Evolutionary conservation across 164 flowering plant genomes (phyloP).

Genomic region (Platanus orientalis): DNA sequence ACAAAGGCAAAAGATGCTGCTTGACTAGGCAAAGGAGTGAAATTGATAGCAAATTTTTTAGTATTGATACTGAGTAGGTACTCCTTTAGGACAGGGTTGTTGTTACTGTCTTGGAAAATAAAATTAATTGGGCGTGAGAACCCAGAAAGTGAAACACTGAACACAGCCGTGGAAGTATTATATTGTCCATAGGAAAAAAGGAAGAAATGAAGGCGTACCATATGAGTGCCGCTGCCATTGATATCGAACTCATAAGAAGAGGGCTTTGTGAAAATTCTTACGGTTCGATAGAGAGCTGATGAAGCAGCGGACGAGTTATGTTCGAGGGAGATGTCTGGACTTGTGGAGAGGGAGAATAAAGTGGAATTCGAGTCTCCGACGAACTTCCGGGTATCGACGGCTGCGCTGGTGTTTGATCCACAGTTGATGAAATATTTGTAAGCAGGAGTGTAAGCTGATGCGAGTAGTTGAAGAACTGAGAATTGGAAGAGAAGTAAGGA

Average conservation of each 20-base stretch:
- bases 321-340: constrained; percentile 1
- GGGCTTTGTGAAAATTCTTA: too few species aligned
- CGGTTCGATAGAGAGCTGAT: constrained; percentile 21
- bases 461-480: constrained; percentile 4
- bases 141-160: too few species aligned
- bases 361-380: too few species aligned
- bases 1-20: constrained; percentile 38
- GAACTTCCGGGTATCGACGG: constrained; percentile 14
- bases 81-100: constrained; percentile 24
- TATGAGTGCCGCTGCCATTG: too few species aligned
- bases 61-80: too few species aligned
- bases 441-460: constrained; percentile 21
- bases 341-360: constrained; percentile 11
- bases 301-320: not conserved
- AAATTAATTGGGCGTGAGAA: constrained; percentile 18
- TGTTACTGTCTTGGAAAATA: not conserved
- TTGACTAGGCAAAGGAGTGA: constrained; percentile 26
- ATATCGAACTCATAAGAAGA: too few species aligned
- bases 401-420: constrained; percentile 28
- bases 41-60: constrained; percentile 17
- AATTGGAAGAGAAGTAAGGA: not conserved
- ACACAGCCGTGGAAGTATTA: too few species aligned
- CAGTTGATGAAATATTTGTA: constrained; percentile 46
- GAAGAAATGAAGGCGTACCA: constrained; percentile 49
- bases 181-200: too few species aligned